Percentiles rank a stretch among this genome's conserved stretches.
These are phyloP conservation scores for Paragyromitra xinjiangensis DNA, from an alignment of 495 filamentous ascomycete species.

Conservation along the genomic window DNA sequence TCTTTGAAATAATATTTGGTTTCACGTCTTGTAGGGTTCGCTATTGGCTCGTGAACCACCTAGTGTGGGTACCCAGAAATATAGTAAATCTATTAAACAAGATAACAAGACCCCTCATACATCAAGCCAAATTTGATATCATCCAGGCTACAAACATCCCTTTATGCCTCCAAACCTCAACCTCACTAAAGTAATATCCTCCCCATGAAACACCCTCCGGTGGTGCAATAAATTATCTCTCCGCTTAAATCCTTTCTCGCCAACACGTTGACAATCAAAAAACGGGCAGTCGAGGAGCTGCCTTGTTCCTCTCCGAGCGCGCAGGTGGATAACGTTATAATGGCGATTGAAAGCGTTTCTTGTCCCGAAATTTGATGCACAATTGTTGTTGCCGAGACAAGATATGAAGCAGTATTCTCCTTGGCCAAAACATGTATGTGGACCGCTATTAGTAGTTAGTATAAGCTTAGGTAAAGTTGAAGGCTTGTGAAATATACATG, in stretches of 20 bases:
- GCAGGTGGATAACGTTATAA: not conserved
- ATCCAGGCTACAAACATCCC: not conserved
- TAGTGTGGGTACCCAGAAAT: not conserved
- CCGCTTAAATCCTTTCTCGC: conserved; percentile 1
- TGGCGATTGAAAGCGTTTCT: not conserved
- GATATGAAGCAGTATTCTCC: not conserved
- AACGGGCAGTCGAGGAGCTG: not conserved
- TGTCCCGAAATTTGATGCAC: not conserved
- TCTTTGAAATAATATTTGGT: conserved; percentile 18
- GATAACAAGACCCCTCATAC: not conserved
- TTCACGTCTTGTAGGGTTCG: not conserved
- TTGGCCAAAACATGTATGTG: not conserved
- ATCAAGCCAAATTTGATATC: not conserved
- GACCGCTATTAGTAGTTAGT: not conserved
- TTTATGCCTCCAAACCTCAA: not conserved
- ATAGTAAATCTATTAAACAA: not conserved
- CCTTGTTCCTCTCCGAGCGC: not conserved
- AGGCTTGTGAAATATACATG: not conserved
- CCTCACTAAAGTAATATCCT: not conserved
- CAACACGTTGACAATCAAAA: conserved; percentile 6
- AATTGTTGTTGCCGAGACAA: not conserved
- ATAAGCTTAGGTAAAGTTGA: not conserved
- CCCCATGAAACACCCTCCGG: conserved; percentile 26
- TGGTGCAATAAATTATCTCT: conserved; percentile 28
- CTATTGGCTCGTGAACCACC: too few relatives aligned